Base-by-base conservation (phyloP, 768 basidiomycete genomes). In the Tylopilus subfusipes region DNA sequence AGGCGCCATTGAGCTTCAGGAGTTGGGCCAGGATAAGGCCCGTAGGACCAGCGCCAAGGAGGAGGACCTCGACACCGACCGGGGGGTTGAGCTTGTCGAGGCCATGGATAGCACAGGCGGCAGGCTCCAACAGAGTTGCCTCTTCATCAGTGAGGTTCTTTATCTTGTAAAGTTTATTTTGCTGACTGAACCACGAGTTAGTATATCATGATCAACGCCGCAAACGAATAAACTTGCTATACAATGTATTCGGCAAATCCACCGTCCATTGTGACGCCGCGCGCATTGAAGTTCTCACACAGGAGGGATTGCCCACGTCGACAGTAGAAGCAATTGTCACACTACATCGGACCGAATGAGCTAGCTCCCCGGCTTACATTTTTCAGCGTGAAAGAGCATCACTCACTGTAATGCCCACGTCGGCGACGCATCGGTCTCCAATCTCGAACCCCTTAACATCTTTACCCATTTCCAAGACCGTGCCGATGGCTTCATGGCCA, bases 41-140 rank as follows among this genome's bases (percentile, higher is more conserved):
- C 5, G 93, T 95, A 1, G 93, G 92, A 13, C 93, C 93, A n/a
- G 93, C 89, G 48, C 93, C 93, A 43, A 94, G 78, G 33, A 95
- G 75, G 49, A 96, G 82, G 19, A 88, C 91, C 47, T 93, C 90
- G 38, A 88, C 76, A 25, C 93, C 93, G 54, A 93, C 89, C 4
- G 86, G 82, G 2, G 90, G 85, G 53, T 76, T 81, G 53, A 96
- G 82, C 69, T 92, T 91, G 73, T 96, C 93, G 57, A 94, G 83
- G 7, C 93, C 93, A 68, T 96, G 93, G 48, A 96, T 82, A 30
- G 93, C 93, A 60, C 93, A 96, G 6, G 93, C 86, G 4, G 91
- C 90, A 38, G 93, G 93, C 66, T 95, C 93, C 33, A 94, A 78
- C 19, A 96, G 82, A 3, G 90, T 93, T 1, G 92, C 83, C 58